Base-by-base conservation (phyloP, 23 red algal genomes). In the Pyropia yezoensis region DNA sequence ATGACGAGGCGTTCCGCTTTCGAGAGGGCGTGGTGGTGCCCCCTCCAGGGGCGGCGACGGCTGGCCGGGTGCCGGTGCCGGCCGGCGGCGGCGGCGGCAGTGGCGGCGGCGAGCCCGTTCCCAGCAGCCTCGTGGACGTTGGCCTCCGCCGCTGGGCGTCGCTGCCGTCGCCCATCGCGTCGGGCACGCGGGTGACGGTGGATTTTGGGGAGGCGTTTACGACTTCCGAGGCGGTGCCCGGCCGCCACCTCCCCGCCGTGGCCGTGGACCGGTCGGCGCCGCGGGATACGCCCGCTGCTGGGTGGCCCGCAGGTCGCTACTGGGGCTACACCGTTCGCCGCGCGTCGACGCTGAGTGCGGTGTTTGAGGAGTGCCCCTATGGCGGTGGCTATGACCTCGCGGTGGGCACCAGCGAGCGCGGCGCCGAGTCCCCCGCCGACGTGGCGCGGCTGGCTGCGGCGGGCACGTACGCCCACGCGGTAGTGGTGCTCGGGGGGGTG, bases 401-500 rank as follows among this genome's bases (percentile, higher is more conserved):
- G 3, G 72, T 98, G 58, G 94, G 94, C 52, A 98, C 94, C 30
- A 83, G 75, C 15, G 94, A 98, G 62, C 50, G 66, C 33, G 86
- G 86, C 7, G 26, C 22, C 45, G 28, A 76, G 59, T 71, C 86
- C 32, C 70, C 67, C 28, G 77, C 77, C 20, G 17, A 68, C 57
- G 29, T 61, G 3, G 22, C 7, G 7, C 47, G 17, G 17, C n/a
- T 25, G 22, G 33, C 54, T 5, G 18, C 24, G 47, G 17, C 33
- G 50, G 55, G 6, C 21, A 59, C 55, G 4, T 95, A 69, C 68
- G 49, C 54, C 50, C 79, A 98, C 57, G 57, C 80, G 18, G 71
- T 98, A 8, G 45, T 98, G 66, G 94, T 87, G 2, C 91, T 98
- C 64, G 94, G 94, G 23, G 94, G 94, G 17, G 77, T 88, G 7